Base-by-base conservation (phyloP, 2,329 filamentous ascomycete genomes). In the Dactylellina haptotyla region DNA sequence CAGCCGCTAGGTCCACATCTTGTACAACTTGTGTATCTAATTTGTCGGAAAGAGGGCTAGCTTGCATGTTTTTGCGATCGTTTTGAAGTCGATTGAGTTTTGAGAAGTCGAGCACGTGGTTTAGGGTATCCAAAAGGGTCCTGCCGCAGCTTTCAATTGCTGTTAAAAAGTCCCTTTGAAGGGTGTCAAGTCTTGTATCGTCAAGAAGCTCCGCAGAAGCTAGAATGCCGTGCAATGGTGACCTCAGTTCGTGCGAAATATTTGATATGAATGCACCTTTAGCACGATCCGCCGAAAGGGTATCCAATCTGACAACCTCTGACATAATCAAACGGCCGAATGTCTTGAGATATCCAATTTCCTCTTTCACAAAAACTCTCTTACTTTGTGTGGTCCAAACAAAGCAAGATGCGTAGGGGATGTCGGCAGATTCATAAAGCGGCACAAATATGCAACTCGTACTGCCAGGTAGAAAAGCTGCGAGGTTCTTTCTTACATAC, bases 181-280 rank as follows among this genome's bases (percentile, higher is more conserved):
- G 81, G 0, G 81, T 81, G 41, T 81, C 82, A 23, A 87, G 80
- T 0, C 79, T 71, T 0, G 85, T 86, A n/a, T 87, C 85, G 2
- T 83, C 82, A 0, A 88, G 76, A 2, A 87, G 78, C 75, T 87
- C 85, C 0, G 83, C 81, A 57, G 81, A 86, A 0, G 85, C 83
- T 0, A 89, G 79, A 30, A 89, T 84, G 1, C 87, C 87, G 63
- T 89, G 87, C 0, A 89, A 80, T 0, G 87, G 87, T 1, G 85
- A 87, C 3, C 87, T 82, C 12, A 89, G 79, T 77, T 89, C 87
- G 76, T 89, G 87, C 2, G 85, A 87, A 4, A 89, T 83, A 0
- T 85, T 87, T 0, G 85, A 84, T 5, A 89, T 83, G 34, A 87
- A 84, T 65, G 88, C 86, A 1, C 84, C 84, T 77, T 87, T 88